These are phyloP conservation scores for Niveomyces coronatus DNA, from an alignment of 2,329 filamentous ascomycete genomes.

Conservation along the genomic window DNA sequence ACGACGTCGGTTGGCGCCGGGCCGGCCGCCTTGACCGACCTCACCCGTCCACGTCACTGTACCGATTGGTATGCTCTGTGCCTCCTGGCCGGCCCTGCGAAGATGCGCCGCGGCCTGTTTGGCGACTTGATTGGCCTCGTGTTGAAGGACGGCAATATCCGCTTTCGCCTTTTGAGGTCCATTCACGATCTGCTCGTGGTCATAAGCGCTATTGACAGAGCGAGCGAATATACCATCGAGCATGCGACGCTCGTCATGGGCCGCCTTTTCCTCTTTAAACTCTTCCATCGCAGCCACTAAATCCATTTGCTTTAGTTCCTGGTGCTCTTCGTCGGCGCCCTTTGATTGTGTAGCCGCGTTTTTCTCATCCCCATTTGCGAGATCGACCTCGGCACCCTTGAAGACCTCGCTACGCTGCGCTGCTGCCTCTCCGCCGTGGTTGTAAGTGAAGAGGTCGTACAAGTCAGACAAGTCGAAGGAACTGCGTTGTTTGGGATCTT, in stretches of 20 bases:
- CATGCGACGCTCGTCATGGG: slow-evolving; percentile 60
- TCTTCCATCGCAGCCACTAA: slow-evolving; percentile 56
- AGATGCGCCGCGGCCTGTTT: slow-evolving; percentile 68
- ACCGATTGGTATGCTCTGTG: slow-evolving; percentile 64
- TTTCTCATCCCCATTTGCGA: slow-evolving; percentile 12
- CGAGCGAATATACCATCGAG: slow-evolving; percentile 84
- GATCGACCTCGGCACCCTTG: slow-evolving; percentile 65
- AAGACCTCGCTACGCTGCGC: slow-evolving; percentile 84
- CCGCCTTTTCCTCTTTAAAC: slow-evolving; percentile 44
- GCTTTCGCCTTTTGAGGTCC: slow-evolving; percentile 61
- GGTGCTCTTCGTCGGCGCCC: slow-evolving; percentile 22
- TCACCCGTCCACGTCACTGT: slow-evolving; percentile 91
- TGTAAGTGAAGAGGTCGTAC: slow-evolving; percentile 75
- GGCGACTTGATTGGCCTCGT: slow-evolving; percentile 72
- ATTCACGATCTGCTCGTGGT: slow-evolving; percentile 86
- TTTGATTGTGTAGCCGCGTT: slow-evolving; percentile 1
- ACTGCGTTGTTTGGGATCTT: slow-evolving; percentile 85
- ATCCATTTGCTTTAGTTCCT: slow-evolving; percentile 41
- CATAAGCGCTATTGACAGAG: slow-evolving; percentile 81
- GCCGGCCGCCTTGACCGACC: slow-evolving; percentile 66
- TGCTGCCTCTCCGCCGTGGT: slow-evolving; percentile 38
- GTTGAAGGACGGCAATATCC: slow-evolving; percentile 67
- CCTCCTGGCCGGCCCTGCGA: slow-evolving; percentile 60
- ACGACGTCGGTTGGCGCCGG: slow-evolving; percentile 42
- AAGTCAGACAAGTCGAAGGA: slow-evolving; percentile 84